phyloP scores from a whole-genome alignment of 345 rosid genomes.

The Rubroshorea leprosula region DNA sequence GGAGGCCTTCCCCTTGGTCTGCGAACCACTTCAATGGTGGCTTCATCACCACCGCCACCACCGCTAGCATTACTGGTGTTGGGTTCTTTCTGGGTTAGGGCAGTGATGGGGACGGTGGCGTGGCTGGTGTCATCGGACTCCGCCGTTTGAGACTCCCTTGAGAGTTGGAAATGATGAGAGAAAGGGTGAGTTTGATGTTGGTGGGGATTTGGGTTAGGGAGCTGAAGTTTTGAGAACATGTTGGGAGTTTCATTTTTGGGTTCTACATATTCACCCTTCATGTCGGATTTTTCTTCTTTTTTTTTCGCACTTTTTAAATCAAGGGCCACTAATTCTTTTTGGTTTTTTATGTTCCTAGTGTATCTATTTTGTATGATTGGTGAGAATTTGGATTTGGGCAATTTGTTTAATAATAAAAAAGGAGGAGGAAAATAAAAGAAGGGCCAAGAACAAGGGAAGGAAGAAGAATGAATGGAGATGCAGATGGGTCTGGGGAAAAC shows the following conservation, averaged over 20 bases:
- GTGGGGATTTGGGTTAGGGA: constrained; percentile 16
- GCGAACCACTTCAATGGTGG: constrained; percentile 66
- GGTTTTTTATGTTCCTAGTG: background rate
- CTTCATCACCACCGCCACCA: constrained; percentile 34
- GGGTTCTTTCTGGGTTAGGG: background rate
- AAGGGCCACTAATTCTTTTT: background rate
- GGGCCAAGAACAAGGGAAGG: background rate
- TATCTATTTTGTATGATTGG: constrained; percentile 10
- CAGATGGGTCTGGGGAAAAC: background rate
- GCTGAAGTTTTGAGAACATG: constrained; percentile 62
- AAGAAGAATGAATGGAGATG: background rate
- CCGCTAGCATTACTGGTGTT: too few relatives aligned
- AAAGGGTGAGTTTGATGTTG: constrained; percentile 37
- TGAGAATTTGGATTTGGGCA: constrained; percentile 1
- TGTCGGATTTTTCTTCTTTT: constrained; percentile 13
- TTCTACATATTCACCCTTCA: constrained; percentile 65
- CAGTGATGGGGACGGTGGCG: background rate
- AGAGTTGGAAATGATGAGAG: constrained; percentile 44
- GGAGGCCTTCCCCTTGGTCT: constrained; percentile 90
- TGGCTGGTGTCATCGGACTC: constrained; percentile 22
- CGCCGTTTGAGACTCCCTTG: constrained; percentile 31
- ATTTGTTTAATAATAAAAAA: constrained; percentile 5
- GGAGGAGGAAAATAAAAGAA: background rate
- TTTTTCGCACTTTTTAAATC: background rate
- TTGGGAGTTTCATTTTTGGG: constrained; percentile 23